Percentiles rank a stretch among this genome's conserved stretches.
Conservation (phyloP, 345 rosid species). For the Eutrema heterophyllum region DNA sequence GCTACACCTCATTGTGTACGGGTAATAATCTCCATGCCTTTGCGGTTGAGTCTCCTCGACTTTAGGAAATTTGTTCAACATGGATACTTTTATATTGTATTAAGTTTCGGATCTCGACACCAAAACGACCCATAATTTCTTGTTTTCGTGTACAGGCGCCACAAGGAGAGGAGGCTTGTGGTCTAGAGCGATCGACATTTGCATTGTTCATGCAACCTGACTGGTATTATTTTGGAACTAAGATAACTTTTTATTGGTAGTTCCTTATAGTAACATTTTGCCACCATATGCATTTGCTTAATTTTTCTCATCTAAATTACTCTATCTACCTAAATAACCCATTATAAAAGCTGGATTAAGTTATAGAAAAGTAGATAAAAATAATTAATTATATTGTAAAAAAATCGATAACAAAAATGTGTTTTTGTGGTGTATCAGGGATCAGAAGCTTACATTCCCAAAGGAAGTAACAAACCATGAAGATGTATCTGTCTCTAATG, state of each 20-base stretch:
- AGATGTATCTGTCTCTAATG: constrained; percentile 50
- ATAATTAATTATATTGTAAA: too few species aligned
- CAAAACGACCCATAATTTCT: neutral
- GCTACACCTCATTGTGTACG: constrained; percentile 93
- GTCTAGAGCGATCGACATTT: constrained; percentile 79
- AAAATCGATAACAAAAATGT: neutral
- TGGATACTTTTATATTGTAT: neutral
- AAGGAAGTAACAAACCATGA: constrained; percentile 50
- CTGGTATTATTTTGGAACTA: constrained; percentile 44
- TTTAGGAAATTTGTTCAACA: neutral
- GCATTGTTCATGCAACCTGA: constrained; percentile 98
- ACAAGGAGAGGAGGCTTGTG: constrained; percentile 56
- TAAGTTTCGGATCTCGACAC: neutral
- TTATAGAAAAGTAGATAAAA: neutral
- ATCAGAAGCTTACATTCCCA: constrained; percentile 73
- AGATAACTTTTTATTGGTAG: neutral
- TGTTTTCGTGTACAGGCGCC: constrained; percentile 50
- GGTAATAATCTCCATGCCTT: constrained; percentile 39
- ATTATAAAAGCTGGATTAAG: neutral
- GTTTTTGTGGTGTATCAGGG: constrained; percentile 38
- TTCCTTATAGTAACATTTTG: neutral
- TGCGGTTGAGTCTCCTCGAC: neutral
- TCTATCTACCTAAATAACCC: too few species aligned
- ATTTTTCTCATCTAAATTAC: too few species aligned
- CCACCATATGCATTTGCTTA: too few species aligned